A percentile compares a stretch with the other conserved stretches of the same genome.
These are phyloP conservation scores for Ambrosiella cleistominuta DNA, from an alignment of 2,329 filamentous ascomycete species.

Conservation along the genomic window DNA sequence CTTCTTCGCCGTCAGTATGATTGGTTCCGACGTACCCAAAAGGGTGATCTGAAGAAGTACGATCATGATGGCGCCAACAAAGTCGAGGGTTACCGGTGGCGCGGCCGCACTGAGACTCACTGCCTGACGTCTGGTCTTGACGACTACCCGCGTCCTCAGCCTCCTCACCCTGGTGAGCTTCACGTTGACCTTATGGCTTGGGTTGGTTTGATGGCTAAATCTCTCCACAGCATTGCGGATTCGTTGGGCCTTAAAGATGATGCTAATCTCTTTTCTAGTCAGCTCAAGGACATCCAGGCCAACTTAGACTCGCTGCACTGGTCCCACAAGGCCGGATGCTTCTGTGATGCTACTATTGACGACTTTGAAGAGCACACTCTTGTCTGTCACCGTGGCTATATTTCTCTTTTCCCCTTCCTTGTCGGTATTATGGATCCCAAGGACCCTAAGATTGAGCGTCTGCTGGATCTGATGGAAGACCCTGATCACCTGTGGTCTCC, in stretches of 20 bases:
- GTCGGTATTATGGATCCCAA: constrained; percentile 60
- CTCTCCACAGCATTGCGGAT: constrained; percentile 63
- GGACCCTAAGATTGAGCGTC: constrained; percentile 53
- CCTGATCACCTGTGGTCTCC: constrained; percentile 79
- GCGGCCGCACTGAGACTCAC: constrained; percentile 70
- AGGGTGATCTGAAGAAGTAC: constrained; percentile 77
- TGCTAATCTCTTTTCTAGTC: constrained; percentile 50
- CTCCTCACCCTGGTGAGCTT: constrained; percentile 86
- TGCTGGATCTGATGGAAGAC: constrained; percentile 63
- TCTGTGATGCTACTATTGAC: constrained; percentile 90
- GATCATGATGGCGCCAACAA: constrained; percentile 73
- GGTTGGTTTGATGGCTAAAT: constrained; percentile 90
- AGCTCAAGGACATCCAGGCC: constrained; percentile 57
- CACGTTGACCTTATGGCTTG: constrained; percentile 90
- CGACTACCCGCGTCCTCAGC: constrained; percentile 86
- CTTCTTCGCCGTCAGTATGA: constrained; percentile 75
- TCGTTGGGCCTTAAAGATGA: constrained; percentile 64
- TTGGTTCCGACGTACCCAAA: constrained; percentile 90
- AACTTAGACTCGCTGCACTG: constrained; percentile 93
- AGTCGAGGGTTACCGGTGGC: constrained; percentile 93
- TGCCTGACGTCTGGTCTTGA: constrained; percentile 87
- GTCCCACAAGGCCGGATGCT: constrained; percentile 62
- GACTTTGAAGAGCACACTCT: constrained; percentile 80
- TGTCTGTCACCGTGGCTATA: constrained; percentile 93
- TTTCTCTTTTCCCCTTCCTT: constrained; percentile 84